phyloP scores from a whole-genome alignment of 257 asterid genomes.

The Craterostigma plantagineum region DNA sequence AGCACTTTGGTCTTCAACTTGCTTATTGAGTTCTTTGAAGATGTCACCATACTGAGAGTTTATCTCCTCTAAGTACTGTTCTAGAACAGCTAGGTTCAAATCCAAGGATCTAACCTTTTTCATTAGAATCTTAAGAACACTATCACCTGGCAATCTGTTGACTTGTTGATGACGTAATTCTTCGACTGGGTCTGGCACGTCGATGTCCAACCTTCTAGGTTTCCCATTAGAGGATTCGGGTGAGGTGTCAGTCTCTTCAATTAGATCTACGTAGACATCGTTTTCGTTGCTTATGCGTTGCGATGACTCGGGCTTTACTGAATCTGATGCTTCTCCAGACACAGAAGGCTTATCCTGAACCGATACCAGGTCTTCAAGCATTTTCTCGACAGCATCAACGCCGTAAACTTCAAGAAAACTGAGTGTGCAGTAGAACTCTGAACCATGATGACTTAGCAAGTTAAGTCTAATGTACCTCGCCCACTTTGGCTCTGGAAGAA shows the following conservation, averaged over 20 bases:
- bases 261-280: constrained; percentile 18
- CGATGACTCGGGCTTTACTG: constrained; percentile 20
- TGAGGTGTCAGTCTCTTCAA: constrained; percentile 20
- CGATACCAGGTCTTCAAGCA: constrained; percentile 81
- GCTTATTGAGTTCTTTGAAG: constrained; percentile 47
- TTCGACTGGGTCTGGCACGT: constrained; percentile 50
- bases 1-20: constrained; percentile 34
- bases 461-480: constrained; percentile 61
- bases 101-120: constrained; percentile 75
- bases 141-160: constrained; percentile 92
- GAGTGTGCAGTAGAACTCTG: constrained; percentile 87
- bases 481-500: constrained; percentile 85
- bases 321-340: constrained; percentile 22
- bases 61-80: constrained; percentile 67
- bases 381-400: constrained; percentile 89
- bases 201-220: constrained; percentile 19
- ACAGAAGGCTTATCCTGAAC: constrained; percentile 37
- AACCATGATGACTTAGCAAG: constrained; percentile 61
- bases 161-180: constrained; percentile 57
- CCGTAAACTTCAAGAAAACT: constrained; percentile 84
- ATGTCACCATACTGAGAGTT: constrained; percentile 53
- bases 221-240: constrained; percentile 16
- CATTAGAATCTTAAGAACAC: constrained; percentile 88
- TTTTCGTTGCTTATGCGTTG: constrained; percentile 18
- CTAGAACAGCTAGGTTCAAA: constrained; percentile 65